These are phyloP conservation scores for Chalciporus piperatus DNA, from an alignment of 768 basidiomycete genomes.

Conservation along the genomic window DNA sequence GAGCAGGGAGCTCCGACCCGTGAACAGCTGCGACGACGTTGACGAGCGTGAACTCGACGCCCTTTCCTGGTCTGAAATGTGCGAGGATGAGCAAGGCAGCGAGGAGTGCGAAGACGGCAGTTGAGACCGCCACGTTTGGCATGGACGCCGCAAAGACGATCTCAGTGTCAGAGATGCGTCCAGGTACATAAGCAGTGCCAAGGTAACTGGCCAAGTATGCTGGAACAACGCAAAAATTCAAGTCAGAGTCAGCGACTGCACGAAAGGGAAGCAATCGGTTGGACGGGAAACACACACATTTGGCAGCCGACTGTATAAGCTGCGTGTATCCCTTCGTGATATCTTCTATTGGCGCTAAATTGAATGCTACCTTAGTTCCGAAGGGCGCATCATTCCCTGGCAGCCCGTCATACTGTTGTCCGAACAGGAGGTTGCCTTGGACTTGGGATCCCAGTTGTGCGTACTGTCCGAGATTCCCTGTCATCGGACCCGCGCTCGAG, in stretches of 20 bases:
- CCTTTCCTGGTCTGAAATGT: slow-evolving; percentile 23
- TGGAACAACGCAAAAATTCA: background rate
- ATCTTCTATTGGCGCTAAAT: slow-evolving; percentile 4
- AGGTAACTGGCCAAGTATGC: slow-evolving; percentile 23
- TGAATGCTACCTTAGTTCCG: slow-evolving; percentile 2
- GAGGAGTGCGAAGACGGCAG: slow-evolving; percentile 23
- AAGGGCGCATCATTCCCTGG: background rate
- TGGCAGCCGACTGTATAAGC: slow-evolving; percentile 19
- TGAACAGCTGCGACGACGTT: slow-evolving; percentile 22
- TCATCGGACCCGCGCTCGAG: background rate
- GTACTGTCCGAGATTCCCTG: background rate
- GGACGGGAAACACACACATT: slow-evolving; percentile 10
- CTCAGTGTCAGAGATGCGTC: slow-evolving; percentile 18
- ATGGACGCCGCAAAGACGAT: slow-evolving; percentile 27
- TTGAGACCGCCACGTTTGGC: slow-evolving; percentile 26
- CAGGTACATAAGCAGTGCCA: slow-evolving; percentile 29
- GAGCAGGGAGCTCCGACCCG: slow-evolving; percentile 23
- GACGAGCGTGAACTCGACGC: slow-evolving; percentile 22
- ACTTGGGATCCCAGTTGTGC: slow-evolving; percentile 14
- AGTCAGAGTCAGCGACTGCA: background rate
- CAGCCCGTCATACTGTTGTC: slow-evolving; percentile 12
- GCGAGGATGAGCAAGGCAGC: slow-evolving; percentile 16
- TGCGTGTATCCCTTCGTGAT: slow-evolving; percentile 20
- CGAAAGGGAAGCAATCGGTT: too few species aligned
- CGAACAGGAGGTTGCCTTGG: slow-evolving; percentile 21